Evolutionary conservation across 441 rosid genomes (phyloP), one percentile per base, ranked within the genome.

Genomic region (Erodium trifolium): DNA sequence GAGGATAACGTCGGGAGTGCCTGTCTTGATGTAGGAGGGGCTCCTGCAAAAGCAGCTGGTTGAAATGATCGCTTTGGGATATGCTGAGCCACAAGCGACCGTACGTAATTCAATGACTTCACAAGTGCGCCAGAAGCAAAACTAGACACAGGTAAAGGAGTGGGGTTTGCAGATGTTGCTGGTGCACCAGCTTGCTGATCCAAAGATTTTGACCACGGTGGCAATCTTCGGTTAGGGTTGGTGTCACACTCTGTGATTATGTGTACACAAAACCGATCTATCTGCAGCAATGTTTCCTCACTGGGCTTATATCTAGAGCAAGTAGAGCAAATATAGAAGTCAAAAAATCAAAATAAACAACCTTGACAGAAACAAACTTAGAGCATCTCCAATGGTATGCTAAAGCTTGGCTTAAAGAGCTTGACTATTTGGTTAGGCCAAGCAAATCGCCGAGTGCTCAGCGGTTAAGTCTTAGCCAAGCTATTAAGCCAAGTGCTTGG

Each of bases 21-120:
- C 75, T 90, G 90, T 76, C 92, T 90, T 70, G 97, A 86, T 69
- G 95, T 82, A 66, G 86, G 78, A 43, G 87, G 83, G 51, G 93
- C 83, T 78, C 93, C 98, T 70, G 93, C 85, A 84, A 92, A 92
- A 79, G 89, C 91, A 49, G 95, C 90, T 14, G 90, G 84, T 75
- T 92, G 99, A 77, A 95, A 90, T 72, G 89, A 87, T 72, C 92
- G 77, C 83, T 72, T 95, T 70, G 97, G 98, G 71, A 89, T 82
- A 79, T 90, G 89, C 76, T 83, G 85, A 76, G 87, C 92, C 80
- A 89, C 96, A 68, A 95, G 87, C 45, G 99, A 92, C 66, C 98
- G 94, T 68, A 92, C 90, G 83, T 95, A 95, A 80, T 83, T 88
- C 78, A 95, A 84, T 62, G 99, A 95, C 85, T 95, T 95, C 72